Conservation (phyloP, 495 filamentous ascomycete species). For the Lophiotrema nucula region DNA sequence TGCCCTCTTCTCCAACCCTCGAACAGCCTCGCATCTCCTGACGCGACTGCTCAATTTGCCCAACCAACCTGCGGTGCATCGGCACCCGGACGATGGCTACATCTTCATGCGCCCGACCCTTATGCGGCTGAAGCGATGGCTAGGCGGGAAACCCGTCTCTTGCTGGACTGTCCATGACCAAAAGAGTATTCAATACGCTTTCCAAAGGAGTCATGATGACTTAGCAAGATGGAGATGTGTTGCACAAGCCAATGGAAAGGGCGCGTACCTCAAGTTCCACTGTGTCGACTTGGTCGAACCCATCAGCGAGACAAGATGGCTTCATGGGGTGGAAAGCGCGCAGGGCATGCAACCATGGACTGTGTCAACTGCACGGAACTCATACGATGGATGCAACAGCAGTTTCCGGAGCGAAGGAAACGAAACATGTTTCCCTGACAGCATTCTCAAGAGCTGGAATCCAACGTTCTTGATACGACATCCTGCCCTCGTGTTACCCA, state of each 20-base stretch:
- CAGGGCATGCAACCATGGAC: background rate
- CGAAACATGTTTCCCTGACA: background rate
- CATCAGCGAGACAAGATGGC: background rate
- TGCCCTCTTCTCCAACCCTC: slow-evolving; percentile 1
- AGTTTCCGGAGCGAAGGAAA: background rate
- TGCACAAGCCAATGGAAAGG: background rate
- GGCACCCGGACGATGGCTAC: slow-evolving; percentile 4
- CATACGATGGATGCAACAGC: background rate
- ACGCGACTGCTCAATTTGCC: background rate
- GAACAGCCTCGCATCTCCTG: slow-evolving; percentile 3
- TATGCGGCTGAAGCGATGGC: background rate
- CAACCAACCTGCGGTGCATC: background rate
- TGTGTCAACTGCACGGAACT: background rate
- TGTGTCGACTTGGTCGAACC: background rate
- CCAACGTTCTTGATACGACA: slow-evolving; percentile 5
- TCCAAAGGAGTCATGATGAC: background rate
- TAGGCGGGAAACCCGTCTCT: background rate
- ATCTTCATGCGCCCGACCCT: slow-evolving; percentile 5
- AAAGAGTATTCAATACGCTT: background rate
- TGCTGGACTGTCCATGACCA: background rate
- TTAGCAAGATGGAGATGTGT: background rate
- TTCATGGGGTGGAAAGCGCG: background rate
- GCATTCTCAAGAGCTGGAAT: slow-evolving; percentile 1
- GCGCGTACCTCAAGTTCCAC: slow-evolving; percentile 6
- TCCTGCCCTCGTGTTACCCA: background rate